Percentiles rank a stretch among this genome's conserved stretches.
phyloP scores from a whole-genome alignment of 192 early-diverging fungal species.

The Coemansia sp. region DNA sequence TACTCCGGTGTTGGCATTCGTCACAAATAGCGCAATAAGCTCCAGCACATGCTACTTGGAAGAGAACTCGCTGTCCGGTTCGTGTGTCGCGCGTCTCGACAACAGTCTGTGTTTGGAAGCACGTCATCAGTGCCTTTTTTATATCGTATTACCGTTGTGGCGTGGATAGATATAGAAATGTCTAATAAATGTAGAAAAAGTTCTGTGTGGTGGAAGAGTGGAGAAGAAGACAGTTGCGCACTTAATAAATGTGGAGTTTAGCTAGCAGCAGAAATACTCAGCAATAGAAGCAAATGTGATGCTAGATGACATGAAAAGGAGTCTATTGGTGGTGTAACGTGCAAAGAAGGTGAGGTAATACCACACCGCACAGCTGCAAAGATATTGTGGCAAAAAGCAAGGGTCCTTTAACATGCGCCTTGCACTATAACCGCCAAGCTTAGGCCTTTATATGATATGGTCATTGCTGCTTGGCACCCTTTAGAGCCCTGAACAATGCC shows the following conservation, averaged over 20 bases:
- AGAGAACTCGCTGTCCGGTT: constrained; percentile 12
- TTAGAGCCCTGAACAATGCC: not conserved
- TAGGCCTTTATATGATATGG: not conserved
- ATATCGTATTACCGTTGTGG: not conserved
- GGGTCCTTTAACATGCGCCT: not conserved
- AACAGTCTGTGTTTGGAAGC: constrained; percentile 4
- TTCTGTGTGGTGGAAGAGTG: constrained; percentile 1
- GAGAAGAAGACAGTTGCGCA: constrained; percentile 6
- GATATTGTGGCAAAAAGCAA: not conserved
- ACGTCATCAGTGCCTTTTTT: not conserved
- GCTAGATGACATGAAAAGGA: not conserved
- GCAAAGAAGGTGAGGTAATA: not conserved
- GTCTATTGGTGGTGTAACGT: not conserved
- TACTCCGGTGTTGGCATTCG: constrained; percentile 34
- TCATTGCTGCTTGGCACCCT: not conserved
- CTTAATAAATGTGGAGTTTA: not conserved
- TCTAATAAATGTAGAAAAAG: not conserved
- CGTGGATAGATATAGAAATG: not conserved
- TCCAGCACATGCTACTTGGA: constrained; percentile 27
- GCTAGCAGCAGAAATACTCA: not conserved
- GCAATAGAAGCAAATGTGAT: not conserved
- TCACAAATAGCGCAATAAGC: constrained; percentile 34
- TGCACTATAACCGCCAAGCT: not conserved
- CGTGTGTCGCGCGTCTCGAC: constrained; percentile 11
- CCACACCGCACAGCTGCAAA: not conserved